phyloP scores from a whole-genome alignment of 441 rosid species.

The Codiaeum variegatum region DNA sequence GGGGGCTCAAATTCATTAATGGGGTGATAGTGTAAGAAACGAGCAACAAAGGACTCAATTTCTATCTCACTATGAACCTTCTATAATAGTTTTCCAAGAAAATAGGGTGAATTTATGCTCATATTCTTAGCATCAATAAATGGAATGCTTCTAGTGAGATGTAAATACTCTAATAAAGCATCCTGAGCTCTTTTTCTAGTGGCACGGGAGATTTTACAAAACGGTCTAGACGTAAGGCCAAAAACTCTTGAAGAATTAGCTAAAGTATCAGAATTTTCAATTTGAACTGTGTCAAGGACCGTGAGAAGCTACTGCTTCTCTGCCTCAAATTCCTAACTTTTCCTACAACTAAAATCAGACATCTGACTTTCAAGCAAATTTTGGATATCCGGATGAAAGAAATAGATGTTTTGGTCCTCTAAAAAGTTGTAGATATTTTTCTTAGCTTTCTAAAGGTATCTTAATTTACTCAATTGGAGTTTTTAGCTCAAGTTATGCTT shows the following conservation, averaged over 20 bases:
- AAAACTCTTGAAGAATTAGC: conserved; percentile 15
- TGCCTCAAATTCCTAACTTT: too few species aligned
- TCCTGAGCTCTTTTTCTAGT: conserved; percentile 46
- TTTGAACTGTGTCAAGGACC: too few species aligned
- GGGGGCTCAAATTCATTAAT: conserved; percentile 88
- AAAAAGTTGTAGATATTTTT: too few species aligned
- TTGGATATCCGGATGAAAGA: too few species aligned
- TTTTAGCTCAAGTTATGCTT: too few species aligned
- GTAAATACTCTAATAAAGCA: conserved; percentile 65
- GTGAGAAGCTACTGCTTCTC: too few species aligned
- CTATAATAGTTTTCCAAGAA: conserved; percentile 42
- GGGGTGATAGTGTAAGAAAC: conserved; percentile 59
- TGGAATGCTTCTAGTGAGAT: conserved; percentile 54
- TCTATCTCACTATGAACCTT: conserved; percentile 34
- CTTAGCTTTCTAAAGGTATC: too few species aligned
- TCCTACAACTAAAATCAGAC: too few species aligned
- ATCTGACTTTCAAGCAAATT: too few species aligned
- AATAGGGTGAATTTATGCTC: conserved; percentile 61
- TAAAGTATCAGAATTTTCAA: conserved; percentile 10
- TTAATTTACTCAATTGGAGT: too few species aligned
- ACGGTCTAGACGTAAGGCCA: conserved; percentile 18
- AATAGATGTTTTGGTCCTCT: too few species aligned
- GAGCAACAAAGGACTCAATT: conserved; percentile 32
- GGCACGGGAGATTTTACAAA: conserved; percentile 29
- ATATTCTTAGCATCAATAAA: conserved; percentile 57